These are phyloP conservation scores for Avicennia marina DNA, from an alignment of 257 asterid species.

Conservation along the genomic window DNA sequence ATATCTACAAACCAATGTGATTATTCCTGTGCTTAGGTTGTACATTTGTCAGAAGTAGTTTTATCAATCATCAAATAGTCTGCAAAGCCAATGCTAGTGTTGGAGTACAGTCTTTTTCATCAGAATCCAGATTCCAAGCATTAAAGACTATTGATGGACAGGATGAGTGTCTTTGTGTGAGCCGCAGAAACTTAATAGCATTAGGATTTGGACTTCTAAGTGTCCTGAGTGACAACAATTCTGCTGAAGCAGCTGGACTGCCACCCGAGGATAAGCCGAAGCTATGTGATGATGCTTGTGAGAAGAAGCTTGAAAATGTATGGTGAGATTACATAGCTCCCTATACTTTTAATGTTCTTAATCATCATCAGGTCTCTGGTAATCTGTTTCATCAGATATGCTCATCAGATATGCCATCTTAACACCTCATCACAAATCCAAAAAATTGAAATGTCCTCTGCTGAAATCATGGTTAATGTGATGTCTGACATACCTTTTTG, in stretches of 20 bases:
- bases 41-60: slow-evolving; percentile 22
- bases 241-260: slow-evolving; percentile 75
- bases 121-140: slow-evolving; percentile 23
- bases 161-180: slow-evolving; percentile 23
- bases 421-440: neutral
- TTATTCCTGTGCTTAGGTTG: slow-evolving; percentile 41
- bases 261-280: slow-evolving; percentile 91
- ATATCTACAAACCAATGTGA: no score
- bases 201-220: slow-evolving; percentile 35
- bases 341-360: slow-evolving; percentile 16
- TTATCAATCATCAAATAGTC: slow-evolving; percentile 22
- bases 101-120: slow-evolving; percentile 14
- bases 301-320: slow-evolving; percentile 92
- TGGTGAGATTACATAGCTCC: slow-evolving; percentile 62
- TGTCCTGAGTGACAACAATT: slow-evolving; percentile 30
- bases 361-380: neutral
- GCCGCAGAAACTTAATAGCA: slow-evolving; percentile 44
- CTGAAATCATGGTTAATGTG: neutral
- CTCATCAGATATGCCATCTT: no score
- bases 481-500: neutral
- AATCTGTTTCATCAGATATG: neutral
- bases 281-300: slow-evolving; percentile 75
- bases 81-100: slow-evolving; percentile 11
- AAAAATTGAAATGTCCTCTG: neutral
- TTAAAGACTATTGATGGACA: slow-evolving; percentile 11